Base-by-base conservation (phyloP, 164 flowering plant genomes). In the Vitis rupestris region DNA sequence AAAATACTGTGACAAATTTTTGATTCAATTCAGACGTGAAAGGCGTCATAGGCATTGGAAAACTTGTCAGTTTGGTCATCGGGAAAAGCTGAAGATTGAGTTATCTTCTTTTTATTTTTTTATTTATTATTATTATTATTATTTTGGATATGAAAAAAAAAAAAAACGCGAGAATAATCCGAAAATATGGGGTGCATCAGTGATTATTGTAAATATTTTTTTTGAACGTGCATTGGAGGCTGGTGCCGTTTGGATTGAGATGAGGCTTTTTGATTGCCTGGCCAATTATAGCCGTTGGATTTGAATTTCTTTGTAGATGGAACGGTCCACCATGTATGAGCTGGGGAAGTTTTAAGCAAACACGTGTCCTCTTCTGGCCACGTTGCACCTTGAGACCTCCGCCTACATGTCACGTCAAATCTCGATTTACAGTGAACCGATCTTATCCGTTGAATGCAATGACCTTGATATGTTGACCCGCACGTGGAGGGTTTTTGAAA, bases 41-140 rank as follows among this genome's bases (percentile, higher is more conserved):
- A 69, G 52, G 60, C 53, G 72, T 74, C 72, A 65, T 65, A 16
- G 66, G 48, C 65, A 54, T 74, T 31, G 57, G 79, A 64, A 68
- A 72, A 68, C 58, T 67, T 75, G 79, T 72, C 79, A 76, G 79
- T 72, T 72, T 53, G 23, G 61, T 58, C 66, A 68, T 72, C 19
- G 72, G 72, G 66, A 72, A 76, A 58, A 63, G 79, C 74, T 70
- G 64, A 62, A 66, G 66, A 70, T 62, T 67, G 54, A 37, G 44
- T 37, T 37, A 3, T 37, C 64, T 7, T 27, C 9, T 16, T 59
- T 61, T 53, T 37, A 3, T 52, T 16, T 19, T 51, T 44, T 69
- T 51, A 37, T 58, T 58, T 50, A 13, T 63, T 53, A 10, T 62
- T 51, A 14, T 11, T 61, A 17, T 11, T 58, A 49, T 62, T 7